phyloP scores from a whole-genome alignment of 768 basidiomycete genomes.

The Lentinula edodes region DNA sequence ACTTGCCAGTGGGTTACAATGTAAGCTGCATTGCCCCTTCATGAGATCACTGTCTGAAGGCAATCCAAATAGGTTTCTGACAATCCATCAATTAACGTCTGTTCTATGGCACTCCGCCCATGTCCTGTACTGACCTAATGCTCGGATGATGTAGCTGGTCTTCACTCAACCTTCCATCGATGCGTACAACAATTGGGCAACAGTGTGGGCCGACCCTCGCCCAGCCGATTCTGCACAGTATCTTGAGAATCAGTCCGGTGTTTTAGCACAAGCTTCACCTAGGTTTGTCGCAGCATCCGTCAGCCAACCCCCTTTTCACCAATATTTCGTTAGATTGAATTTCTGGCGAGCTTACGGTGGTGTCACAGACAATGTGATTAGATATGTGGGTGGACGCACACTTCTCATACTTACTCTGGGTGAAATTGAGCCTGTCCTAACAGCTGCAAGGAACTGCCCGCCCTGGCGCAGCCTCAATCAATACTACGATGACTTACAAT shows the following conservation, averaged over 20 bases:
- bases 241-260: conserved; percentile 42
- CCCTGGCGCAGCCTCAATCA: conserved; percentile 50
- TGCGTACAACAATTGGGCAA: conserved; percentile 62
- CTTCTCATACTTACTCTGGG: neutral
- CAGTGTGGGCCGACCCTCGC: conserved; percentile 49
- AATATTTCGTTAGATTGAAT: conserved; percentile 34
- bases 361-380: conserved; percentile 25
- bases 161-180: conserved; percentile 61
- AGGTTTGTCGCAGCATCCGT: conserved; percentile 24
- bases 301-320: neutral
- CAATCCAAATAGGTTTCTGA: conserved; percentile 36
- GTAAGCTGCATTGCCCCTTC: conserved; percentile 16
- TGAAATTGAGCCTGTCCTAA: neutral
- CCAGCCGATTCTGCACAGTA: conserved; percentile 55
- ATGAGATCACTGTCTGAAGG: neutral
- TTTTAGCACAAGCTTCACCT: conserved; percentile 53
- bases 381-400: neutral
- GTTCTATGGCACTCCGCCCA: conserved; percentile 13
- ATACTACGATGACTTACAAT: conserved; percentile 47
- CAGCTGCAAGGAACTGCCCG: conserved; percentile 61
- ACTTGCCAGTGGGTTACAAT: conserved; percentile 54
- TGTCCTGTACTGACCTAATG: neutral
- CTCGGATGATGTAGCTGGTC: conserved; percentile 34
- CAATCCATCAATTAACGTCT: conserved; percentile 58
- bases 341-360: conserved; percentile 53